Conservation (phyloP, 176 grass and related monocot species). For the Poa pratensis region DNA sequence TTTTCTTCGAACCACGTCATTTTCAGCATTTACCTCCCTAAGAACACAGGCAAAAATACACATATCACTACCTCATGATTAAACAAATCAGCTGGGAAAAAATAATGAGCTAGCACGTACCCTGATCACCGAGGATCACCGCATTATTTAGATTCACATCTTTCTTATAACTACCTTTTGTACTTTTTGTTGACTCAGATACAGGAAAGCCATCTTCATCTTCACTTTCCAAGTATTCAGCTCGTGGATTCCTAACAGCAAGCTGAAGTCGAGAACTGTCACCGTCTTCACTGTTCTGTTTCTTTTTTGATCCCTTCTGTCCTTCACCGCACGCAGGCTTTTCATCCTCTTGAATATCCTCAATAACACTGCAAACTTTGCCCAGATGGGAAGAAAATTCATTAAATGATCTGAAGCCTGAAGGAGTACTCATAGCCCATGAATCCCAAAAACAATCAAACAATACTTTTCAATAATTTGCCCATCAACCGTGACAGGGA, state of each 20-base stretch:
- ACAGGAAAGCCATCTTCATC: conserved; percentile 97
- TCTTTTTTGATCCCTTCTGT: conserved; percentile 66
- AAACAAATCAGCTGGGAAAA: conserved; percentile 8
- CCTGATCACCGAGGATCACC: conserved; percentile 44
- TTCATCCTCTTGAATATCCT: conserved; percentile 90
- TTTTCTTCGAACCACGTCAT: conserved; percentile 57
- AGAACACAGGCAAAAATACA: neutral
- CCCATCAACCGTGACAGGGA: too few species aligned
- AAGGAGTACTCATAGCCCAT: neutral
- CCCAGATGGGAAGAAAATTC: conserved; percentile 3
- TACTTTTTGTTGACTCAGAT: conserved; percentile 55
- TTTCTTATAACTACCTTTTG: conserved; percentile 32
- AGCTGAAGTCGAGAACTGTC: conserved; percentile 55
- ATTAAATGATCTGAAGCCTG: neutral
- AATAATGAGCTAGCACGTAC: conserved; percentile 38
- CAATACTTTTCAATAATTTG: neutral
- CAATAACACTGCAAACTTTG: conserved; percentile 75
- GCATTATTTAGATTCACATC: conserved; percentile 19
- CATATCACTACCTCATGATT: neutral
- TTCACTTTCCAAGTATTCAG: conserved; percentile 70
- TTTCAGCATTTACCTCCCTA: conserved; percentile 48
- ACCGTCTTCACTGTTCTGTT: conserved; percentile 53
- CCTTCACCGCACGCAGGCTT: conserved; percentile 46
- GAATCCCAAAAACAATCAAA: conserved; percentile 13
- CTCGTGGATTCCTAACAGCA: conserved; percentile 44